These are phyloP conservation scores for Cokeromyces recurvatus DNA, from an alignment of 371 early-diverging fungal genomes.

Conservation along the genomic window DNA sequence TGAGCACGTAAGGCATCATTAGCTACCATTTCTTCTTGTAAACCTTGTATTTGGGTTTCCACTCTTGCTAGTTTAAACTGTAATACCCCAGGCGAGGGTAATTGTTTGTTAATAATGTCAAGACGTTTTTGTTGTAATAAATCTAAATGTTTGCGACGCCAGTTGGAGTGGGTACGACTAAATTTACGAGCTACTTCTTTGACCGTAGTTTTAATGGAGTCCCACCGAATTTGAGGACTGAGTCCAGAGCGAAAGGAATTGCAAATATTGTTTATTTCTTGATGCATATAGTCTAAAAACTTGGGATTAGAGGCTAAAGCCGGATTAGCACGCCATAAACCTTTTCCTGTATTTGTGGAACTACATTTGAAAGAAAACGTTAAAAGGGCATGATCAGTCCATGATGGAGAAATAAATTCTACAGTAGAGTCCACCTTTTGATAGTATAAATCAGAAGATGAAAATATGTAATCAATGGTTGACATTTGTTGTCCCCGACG, in stretches of 20 bases:
- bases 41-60: not conserved
- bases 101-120: not conserved
- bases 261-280: not conserved
- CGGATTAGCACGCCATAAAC: too few relatives aligned
- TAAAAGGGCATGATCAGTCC: not conserved
- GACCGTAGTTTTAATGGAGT: not conserved
- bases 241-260: not conserved
- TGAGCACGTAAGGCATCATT: not conserved
- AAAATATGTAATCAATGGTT: too few relatives aligned
- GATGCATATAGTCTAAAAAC: too few relatives aligned
- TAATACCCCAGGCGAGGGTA: too few relatives aligned
- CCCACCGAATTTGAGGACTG: not conserved
- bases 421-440: too few relatives aligned
- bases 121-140: not conserved
- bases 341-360: not conserved
- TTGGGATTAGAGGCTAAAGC: too few relatives aligned
- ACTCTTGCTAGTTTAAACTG: not conserved
- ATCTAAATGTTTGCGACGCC: not conserved
- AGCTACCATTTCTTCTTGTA: constrained; percentile 3
- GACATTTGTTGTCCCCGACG: too few relatives aligned
- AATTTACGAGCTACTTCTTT: not conserved
- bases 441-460: too few relatives aligned
- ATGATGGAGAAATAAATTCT: not conserved
- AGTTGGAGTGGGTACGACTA: not conserved
- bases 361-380: not conserved